A percentile compares a stretch with the other conserved stretches of the same genome.
These are phyloP conservation scores for Boehmeria nivea DNA, from an alignment of 306 rosid genomes.

Conservation along the genomic window DNA sequence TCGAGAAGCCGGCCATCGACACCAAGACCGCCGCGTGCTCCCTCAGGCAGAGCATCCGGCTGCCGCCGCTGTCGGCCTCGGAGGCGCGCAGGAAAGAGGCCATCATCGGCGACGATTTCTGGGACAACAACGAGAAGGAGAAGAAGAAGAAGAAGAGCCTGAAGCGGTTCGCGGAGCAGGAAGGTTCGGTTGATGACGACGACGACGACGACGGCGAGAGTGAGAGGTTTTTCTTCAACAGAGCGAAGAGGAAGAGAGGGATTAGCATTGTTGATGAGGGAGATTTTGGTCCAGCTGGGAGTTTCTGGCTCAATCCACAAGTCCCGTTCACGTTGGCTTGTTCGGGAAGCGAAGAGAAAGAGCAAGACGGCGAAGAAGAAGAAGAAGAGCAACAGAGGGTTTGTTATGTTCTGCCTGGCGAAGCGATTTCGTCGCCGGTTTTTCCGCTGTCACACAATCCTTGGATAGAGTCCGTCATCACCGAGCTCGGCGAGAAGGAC, in stretches of 20 bases:
- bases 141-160: slow-evolving; percentile 30
- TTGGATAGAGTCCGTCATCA: slow-evolving; percentile 65
- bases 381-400: slow-evolving; percentile 61
- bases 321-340: slow-evolving; percentile 51
- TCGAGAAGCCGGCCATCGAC: slow-evolving; percentile 50
- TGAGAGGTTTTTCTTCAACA: slow-evolving; percentile 41
- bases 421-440: slow-evolving; percentile 52
- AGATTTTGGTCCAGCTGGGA: slow-evolving; percentile 48
- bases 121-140: slow-evolving; percentile 18
- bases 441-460: slow-evolving; percentile 50
- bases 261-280: slow-evolving; percentile 11
- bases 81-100: slow-evolving; percentile 22
- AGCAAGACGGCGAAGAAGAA: neutral
- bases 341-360: slow-evolving; percentile 47
- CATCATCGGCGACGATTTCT: slow-evolving; percentile 45
- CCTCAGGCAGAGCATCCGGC: slow-evolving; percentile 72
- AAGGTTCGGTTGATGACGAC: too few relatives aligned
- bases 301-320: slow-evolving; percentile 56
- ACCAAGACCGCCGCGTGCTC: slow-evolving; percentile 49
- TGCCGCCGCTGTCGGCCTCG: slow-evolving; percentile 41
- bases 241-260: slow-evolving; percentile 75
- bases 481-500: slow-evolving; percentile 52
- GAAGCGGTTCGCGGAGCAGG: slow-evolving; percentile 69
- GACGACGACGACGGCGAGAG: slow-evolving; percentile 18
- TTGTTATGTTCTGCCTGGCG: slow-evolving; percentile 63